phyloP scores from a whole-genome alignment of 768 basidiomycete species.

The Suillus brevipes region DNA sequence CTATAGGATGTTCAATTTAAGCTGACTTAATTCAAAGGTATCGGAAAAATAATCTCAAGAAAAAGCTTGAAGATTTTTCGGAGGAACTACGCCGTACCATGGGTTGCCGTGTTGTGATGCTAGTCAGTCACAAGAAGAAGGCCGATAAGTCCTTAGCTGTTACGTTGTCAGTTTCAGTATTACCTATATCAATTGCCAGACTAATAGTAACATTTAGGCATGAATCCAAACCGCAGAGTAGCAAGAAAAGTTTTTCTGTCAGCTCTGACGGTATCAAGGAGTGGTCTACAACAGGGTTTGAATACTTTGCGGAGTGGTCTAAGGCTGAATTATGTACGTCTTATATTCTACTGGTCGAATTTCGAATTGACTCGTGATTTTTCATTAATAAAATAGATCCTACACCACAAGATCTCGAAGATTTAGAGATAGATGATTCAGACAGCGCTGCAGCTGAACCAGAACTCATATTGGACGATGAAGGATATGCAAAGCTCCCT shows the following conservation, averaged over 20 bases:
- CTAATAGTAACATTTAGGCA: neutral
- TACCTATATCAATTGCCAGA: neutral
- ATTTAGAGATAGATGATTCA: neutral
- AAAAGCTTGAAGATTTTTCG: neutral
- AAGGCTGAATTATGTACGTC: neutral
- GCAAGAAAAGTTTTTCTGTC: neutral
- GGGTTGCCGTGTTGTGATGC: neutral
- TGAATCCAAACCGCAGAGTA: neutral
- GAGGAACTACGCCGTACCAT: neutral
- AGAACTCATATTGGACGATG: neutral
- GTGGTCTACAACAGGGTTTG: neutral
- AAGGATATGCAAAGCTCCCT: conserved; percentile 1
- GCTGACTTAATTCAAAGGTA: neutral
- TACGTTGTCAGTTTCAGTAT: neutral
- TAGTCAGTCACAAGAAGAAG: conserved; percentile 2
- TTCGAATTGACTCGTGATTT: neutral
- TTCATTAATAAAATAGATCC: neutral
- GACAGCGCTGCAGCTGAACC: neutral
- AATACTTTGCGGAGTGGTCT: neutral
- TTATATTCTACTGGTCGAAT: neutral
- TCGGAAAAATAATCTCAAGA: conserved; percentile 1
- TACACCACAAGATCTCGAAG: neutral
- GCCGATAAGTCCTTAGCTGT: neutral
- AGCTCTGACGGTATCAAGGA: neutral
- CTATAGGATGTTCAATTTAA: neutral